These are phyloP conservation scores for Arthrobotrys musiformis DNA, from an alignment of 2,329 filamentous ascomycete genomes.

Conservation along the genomic window DNA sequence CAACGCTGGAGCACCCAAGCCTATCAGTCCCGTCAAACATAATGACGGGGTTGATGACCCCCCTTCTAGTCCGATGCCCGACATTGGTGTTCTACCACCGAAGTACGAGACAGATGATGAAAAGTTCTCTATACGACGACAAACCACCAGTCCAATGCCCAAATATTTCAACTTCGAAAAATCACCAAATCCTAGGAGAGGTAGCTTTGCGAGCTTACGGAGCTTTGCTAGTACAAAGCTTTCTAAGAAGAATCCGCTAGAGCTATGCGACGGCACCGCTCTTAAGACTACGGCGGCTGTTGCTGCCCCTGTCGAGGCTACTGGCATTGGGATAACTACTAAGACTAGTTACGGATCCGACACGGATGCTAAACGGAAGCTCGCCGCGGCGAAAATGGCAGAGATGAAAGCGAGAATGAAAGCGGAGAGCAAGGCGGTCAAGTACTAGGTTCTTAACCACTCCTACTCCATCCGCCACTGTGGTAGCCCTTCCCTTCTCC, in stretches of 20 bases:
- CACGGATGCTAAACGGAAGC: conserved; percentile 41
- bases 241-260: conserved; percentile 21
- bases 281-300: conserved; percentile 45
- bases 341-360: conserved; percentile 33
- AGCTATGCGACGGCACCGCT: conserved; percentile 13
- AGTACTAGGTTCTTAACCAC: not conserved
- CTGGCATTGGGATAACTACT: conserved; percentile 39
- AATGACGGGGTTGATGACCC: not conserved
- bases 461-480: not conserved
- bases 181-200: conserved; percentile 28
- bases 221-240: conserved; percentile 40
- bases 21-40: not conserved
- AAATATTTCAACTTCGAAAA: conserved; percentile 54
- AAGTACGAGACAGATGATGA: conserved; percentile 45
- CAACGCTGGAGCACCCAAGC: conserved; percentile 9
- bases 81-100: not conserved
- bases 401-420: conserved; percentile 55
- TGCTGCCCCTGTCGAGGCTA: conserved; percentile 33
- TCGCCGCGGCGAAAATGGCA: conserved; percentile 47
- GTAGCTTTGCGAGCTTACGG: conserved; percentile 40
- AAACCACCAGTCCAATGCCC: conserved; percentile 41
- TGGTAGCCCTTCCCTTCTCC: not conserved
- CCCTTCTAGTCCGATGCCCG: conserved; percentile 19
- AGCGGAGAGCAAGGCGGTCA: conserved; percentile 42
- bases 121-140: conserved; percentile 11